Evolutionary conservation across 345 rosid genomes (phyloP).

Genomic region (Eucalyptus curtisii): DNA sequence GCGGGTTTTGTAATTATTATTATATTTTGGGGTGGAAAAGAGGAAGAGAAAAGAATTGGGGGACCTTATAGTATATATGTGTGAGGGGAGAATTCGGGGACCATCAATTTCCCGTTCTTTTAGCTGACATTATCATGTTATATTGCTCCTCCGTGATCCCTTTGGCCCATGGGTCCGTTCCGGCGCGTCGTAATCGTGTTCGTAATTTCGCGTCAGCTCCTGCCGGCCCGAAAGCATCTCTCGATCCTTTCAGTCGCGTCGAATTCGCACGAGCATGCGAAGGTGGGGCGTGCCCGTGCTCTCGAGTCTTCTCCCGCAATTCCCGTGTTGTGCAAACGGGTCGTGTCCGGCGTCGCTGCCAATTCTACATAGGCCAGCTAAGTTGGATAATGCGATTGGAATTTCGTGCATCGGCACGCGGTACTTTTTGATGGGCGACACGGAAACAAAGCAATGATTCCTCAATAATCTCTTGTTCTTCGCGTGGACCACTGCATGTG

Average conservation of each 20-base stretch:
- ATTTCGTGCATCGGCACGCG: neutral
- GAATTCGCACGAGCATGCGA: too few relatives aligned
- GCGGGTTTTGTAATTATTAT: neutral
- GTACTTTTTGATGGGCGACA: neutral
- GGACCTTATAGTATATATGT: neutral
- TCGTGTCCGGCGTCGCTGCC: neutral
- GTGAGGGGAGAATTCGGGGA: constrained; percentile 2
- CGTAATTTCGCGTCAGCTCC: neutral
- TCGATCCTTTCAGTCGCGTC: neutral
- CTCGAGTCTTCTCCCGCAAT: neutral
- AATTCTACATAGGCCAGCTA: neutral
- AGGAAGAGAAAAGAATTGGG: neutral
- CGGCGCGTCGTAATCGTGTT: neutral
- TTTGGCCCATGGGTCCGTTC: neutral
- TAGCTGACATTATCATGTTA: constrained; percentile 8
- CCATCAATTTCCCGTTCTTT: neutral
- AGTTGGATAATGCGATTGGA: neutral
- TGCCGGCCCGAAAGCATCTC: neutral
- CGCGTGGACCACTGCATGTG: neutral
- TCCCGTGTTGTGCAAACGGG: neutral
- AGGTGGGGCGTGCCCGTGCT: neutral
- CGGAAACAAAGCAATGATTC: neutral
- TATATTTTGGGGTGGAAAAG: neutral
- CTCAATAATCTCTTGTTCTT: neutral
- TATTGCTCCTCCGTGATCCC: neutral